Percentiles rank a stretch among this genome's conserved stretches.
Evolutionary conservation across 2,329 filamentous ascomycete genomes (phyloP).

Genomic region (Rhinocladiella similis): DNA sequence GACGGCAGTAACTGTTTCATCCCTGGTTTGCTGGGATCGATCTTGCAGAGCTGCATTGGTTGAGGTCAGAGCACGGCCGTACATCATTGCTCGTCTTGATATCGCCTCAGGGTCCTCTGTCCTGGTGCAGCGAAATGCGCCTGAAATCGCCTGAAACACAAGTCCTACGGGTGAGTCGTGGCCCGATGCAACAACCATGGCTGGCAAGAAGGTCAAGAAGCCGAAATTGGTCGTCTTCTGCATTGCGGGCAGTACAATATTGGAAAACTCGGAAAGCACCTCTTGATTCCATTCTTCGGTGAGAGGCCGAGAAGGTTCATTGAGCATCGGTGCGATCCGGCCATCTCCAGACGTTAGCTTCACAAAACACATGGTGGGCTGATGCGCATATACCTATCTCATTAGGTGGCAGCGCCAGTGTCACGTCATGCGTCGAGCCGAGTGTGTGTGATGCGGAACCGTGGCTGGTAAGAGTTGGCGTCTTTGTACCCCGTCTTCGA

Average conservation of each 20-base stretch:
- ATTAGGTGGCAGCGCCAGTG: background rate
- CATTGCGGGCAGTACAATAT: constrained; percentile 1
- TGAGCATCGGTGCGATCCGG: constrained; percentile 4
- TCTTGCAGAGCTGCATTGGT: constrained; percentile 22
- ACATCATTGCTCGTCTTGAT: constrained; percentile 13
- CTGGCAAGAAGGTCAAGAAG: constrained; percentile 15
- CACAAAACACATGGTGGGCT: constrained; percentile 1
- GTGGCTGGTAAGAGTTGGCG: background rate
- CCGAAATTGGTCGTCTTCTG: background rate
- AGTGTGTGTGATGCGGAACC: background rate
- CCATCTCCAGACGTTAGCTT: constrained; percentile 2
- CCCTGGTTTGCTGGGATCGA: constrained; percentile 5
- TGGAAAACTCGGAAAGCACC: constrained; percentile 13
- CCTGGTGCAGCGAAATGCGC: constrained; percentile 15
- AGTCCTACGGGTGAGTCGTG: constrained; percentile 15
- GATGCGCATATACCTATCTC: background rate
- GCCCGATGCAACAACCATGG: constrained; percentile 8
- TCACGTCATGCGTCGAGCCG: background rate
- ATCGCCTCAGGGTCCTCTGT: constrained; percentile 5
- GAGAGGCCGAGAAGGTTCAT: constrained; percentile 1
- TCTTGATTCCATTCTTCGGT: constrained; percentile 14
- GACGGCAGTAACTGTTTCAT: constrained; percentile 19
- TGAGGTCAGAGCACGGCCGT: constrained; percentile 18
- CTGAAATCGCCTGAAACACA: constrained; percentile 16
- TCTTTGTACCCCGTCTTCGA: background rate